Conservation (phyloP, 257 asterid species). For the Nicotiana noctiflora region DNA sequence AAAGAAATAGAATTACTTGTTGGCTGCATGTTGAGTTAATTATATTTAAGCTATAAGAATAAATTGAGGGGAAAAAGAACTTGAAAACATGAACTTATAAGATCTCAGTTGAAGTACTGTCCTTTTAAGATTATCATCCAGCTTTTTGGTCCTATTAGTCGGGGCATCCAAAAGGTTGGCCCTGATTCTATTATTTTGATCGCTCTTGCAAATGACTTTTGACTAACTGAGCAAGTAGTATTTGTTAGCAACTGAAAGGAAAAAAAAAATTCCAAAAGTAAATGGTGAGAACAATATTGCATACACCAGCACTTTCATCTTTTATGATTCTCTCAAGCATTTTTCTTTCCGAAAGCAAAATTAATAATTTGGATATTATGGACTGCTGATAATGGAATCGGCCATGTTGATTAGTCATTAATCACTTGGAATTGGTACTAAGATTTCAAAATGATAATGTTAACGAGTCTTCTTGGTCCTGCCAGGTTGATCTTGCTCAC, state of each 20-base stretch:
- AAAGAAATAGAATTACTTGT: background rate
- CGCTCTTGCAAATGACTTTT: background rate
- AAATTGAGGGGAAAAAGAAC: background rate
- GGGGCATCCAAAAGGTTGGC: background rate
- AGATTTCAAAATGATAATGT: slow-evolving; percentile 7
- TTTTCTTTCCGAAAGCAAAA: background rate
- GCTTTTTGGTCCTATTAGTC: background rate
- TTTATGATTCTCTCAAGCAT: background rate
- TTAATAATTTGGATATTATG: background rate
- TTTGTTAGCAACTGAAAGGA: background rate
- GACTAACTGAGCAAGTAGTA: background rate
- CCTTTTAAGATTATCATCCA: background rate
- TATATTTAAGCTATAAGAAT: background rate
- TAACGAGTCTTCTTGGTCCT: slow-evolving; percentile 9
- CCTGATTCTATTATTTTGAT: background rate
- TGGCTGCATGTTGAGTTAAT: background rate
- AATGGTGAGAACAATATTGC: background rate
- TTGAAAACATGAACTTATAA: background rate
- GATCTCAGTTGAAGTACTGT: background rate
- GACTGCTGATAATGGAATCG: background rate
- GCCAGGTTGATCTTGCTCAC: slow-evolving; percentile 96
- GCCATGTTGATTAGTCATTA: background rate
- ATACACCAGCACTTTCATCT: background rate
- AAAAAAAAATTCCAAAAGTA: background rate
- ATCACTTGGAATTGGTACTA: background rate